Evolutionary conservation across 2,329 filamentous ascomycete genomes (phyloP).

Genomic region (Ophiostoma tasmaniense): DNA sequence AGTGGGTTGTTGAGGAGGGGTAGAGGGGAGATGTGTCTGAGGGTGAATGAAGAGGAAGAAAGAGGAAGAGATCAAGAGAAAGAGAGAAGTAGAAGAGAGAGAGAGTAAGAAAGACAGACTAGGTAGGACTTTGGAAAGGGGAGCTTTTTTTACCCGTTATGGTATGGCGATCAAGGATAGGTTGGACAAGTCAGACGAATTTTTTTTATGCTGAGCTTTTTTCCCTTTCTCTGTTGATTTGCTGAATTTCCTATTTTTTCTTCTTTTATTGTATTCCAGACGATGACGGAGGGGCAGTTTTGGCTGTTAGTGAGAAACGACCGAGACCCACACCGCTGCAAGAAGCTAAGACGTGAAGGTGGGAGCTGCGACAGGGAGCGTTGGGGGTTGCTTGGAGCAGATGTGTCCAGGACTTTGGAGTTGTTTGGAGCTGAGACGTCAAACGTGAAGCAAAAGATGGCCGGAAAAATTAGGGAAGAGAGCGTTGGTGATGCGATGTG

Average conservation of each 20-base stretch:
- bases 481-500: background rate
- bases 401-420: background rate
- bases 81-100: background rate
- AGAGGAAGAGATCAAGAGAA: background rate
- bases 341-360: constrained; percentile 7
- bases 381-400: constrained; percentile 12
- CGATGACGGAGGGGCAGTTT: constrained; percentile 17
- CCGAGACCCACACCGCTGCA: constrained; percentile 15
- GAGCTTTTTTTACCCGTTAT: constrained; percentile 4
- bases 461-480: background rate
- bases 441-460: background rate
- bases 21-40: constrained; percentile 9
- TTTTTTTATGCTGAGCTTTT: constrained; percentile 17
- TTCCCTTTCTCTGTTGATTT: constrained; percentile 4
- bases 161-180: background rate
- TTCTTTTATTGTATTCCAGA: background rate
- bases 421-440: background rate
- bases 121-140: constrained; percentile 4
- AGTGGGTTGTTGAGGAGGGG: constrained; percentile 4
- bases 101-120: background rate
- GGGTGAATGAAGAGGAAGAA: background rate
- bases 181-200: constrained; percentile 6
- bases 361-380: constrained; percentile 12
- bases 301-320: constrained; percentile 11
- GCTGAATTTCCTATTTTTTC: constrained; percentile 9